Evolutionary conservation across 768 basidiomycete genomes (phyloP), one percentile per base, ranked within the genome.

Genomic region (Pisolithus microcarpus): DNA sequence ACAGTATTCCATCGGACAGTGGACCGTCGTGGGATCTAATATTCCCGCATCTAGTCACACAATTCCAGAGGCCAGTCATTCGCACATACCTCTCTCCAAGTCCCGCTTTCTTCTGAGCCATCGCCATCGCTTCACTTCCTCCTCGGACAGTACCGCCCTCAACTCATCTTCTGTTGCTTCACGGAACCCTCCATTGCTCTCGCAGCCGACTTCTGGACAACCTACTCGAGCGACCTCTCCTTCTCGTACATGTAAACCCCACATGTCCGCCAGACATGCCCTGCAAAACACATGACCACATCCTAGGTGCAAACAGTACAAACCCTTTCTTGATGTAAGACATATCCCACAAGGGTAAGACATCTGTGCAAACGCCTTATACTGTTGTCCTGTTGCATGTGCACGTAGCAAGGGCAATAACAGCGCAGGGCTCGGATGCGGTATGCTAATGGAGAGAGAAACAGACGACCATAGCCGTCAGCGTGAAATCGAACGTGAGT

Each of bases 231-330:
- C 75, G 15, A 91, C 71, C 52, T 86, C 82, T 7, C 92, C 92
- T 62, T 94, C 91, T 44, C 68, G 70, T 48, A 96, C 86, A 56
- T 84, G 86, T 46, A 91, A 63, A 40, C 76, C 75, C 91, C 91
- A 96, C 63, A 87, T 93, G 47, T 86, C 84, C 48, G 74, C 73
- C 24, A 95, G 65, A 62, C 92, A 95, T 7, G 76, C 65, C n/a
- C 80, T 78, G 63, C 92, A 95, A 64, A 92, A 94, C 11, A 92
- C 77, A 64, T 94, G 92, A 1, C 68, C 66, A 61, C 91, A 94
- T 2, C 71, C 62, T 46, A 94, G 71, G 54, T 79, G 74, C 15
- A 92, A 58, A 62, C 91, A 92, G 56, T 80, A 78, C 15, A 78
- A 74, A 40, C 92, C 92, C 62, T 89, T 92, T 52, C 81, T 68